Base-by-base conservation (phyloP, 169 alveolate species). In the Cardiosporidium cionae region DNA sequence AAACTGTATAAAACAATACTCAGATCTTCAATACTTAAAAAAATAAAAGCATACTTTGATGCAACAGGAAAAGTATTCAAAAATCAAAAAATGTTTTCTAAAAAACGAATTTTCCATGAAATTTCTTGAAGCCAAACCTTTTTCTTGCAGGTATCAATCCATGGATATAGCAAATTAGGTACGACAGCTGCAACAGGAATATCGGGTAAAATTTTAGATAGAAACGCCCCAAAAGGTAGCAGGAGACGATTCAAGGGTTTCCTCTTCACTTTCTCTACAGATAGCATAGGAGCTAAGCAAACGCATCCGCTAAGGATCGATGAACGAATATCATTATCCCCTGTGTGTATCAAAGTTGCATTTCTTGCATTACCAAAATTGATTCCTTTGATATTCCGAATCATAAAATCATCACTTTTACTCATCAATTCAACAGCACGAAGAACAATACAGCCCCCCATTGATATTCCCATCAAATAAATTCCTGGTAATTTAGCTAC, bases 361-460 rank as follows among this genome's bases (percentile, higher is more conserved):
- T 35, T 0, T 31, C 54, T 63, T 16, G 52, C 16, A 23, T 35
- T 25, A 27, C 28, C 28, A 32, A 72, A 23, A n/a, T n/a, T n/a
- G n/a, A n/a, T n/a, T n/a, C n/a, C n/a, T n/a, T n/a, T n/a, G n/a
- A n/a, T n/a, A n/a, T n/a, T n/a, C n/a, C n/a, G n/a, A n/a, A 72
- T 66, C 73, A 53, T 63, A 32, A 52, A 66, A 7, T 72, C 25
- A n/a, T n/a, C n/a, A 1, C 32, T 62, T 27, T 64, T 44, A 2
- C 74, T 68, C 79, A 72, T 64, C 68, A 64, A 64, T 7, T 72
- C 79, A 0, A 72, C 36, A 7, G 79, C 64, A 7, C 79, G 79
- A 4, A 72, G 32, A 31, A 72, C 72, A n/a, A 68, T 32, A 31
- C 53, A 72, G 9, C 83, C 83, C 0, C 83, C 83, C 78, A 77